A percentile compares a stretch with the other conserved stretches of the same genome.
Evolutionary conservation across 805 yeast species (phyloP).

Genomic region (Scheffersomyces amazonensis): DNA sequence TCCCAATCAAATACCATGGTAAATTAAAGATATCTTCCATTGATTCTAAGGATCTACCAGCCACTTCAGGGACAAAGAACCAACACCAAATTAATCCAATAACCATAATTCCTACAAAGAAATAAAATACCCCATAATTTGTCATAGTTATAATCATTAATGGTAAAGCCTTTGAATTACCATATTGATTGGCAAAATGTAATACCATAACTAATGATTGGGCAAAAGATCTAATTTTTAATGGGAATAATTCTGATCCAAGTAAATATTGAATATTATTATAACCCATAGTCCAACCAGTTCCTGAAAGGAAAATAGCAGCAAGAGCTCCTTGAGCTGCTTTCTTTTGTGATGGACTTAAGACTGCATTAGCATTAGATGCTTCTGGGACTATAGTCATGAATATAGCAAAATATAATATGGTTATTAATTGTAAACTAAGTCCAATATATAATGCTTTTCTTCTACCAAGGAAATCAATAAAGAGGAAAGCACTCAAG

Average conservation of each 20-base stretch:
- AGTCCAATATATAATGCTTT: conserved; percentile 46
- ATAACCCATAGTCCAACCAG: conserved; percentile 58
- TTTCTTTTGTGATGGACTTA: conserved; percentile 25
- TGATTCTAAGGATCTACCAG: conserved; percentile 45
- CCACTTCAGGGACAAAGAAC: conserved; percentile 47
- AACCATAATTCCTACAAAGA: conserved; percentile 41
- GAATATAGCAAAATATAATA: conserved; percentile 47
- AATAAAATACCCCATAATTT: conserved; percentile 48
- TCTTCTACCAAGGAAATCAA: conserved; percentile 51
- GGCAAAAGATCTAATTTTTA: conserved; percentile 45
- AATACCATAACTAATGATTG: conserved; percentile 49
- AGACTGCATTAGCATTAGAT: conserved; percentile 19
- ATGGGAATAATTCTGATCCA: conserved; percentile 52
- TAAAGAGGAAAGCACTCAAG: conserved; percentile 46
- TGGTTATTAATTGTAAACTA: conserved; percentile 36
- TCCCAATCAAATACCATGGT: conserved; percentile 56
- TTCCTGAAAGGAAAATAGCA: conserved; percentile 45
- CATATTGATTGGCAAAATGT: conserved; percentile 54
- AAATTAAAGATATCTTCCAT: conserved; percentile 48
- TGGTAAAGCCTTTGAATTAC: conserved; percentile 52
- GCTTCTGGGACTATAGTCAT: conserved; percentile 44
- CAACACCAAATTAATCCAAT: conserved; percentile 41
- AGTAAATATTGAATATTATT: conserved; percentile 51
- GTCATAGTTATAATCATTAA: conserved; percentile 43
- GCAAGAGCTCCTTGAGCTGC: conserved; percentile 50